Evolutionary conservation across 768 basidiomycete species (phyloP), one percentile per base, ranked within the genome.

Genomic region (Suillus clintonianus): DNA sequence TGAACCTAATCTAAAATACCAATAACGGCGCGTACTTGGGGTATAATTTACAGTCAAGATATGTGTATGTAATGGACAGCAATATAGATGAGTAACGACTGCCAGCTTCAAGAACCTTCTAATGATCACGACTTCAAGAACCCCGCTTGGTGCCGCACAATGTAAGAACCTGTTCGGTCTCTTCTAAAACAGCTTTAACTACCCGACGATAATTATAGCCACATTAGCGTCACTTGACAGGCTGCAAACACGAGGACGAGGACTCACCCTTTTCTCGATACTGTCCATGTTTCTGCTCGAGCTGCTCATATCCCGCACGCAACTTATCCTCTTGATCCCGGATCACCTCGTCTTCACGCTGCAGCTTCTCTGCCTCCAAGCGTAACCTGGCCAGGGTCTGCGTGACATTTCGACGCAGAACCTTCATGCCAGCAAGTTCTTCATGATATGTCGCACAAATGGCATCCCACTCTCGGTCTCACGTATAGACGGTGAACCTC

Each of bases 401-500:
- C 1, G 77, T 67, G 51, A 90, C 86, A 60, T 86, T 84, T 36
- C 80, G 74, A 57, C 88, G 87, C 30, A 90, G 76, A 36, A 71
- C 78, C 64, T 83, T 85, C 62, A 91, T 81, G 30, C 85, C 85
- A 48, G 81, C 76, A 65, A 91, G 83, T 72, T 91, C 87, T 63
- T 87, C 86, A 53, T 84, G 73, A 70, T 89, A 90, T 41, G 79
- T 82, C 63, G 77, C 76, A 56, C 86, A 83, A 62, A 86, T 76
- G 65, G 84, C 78, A 62, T 83, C 85, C 80, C 88, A 88, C 68
- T 89, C 86, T 15, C 82, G 74, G 22, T 81, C 89, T 91, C 68
- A 27, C 48, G 41, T 32, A 37, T 15, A 24, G 15, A 47, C 69
- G 68, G 64, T 47, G 36, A 24, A 43, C 43, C 42, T 47, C 11